Conservation (phyloP, 176 grass and related monocot genomes). For the Poa pratensis region DNA sequence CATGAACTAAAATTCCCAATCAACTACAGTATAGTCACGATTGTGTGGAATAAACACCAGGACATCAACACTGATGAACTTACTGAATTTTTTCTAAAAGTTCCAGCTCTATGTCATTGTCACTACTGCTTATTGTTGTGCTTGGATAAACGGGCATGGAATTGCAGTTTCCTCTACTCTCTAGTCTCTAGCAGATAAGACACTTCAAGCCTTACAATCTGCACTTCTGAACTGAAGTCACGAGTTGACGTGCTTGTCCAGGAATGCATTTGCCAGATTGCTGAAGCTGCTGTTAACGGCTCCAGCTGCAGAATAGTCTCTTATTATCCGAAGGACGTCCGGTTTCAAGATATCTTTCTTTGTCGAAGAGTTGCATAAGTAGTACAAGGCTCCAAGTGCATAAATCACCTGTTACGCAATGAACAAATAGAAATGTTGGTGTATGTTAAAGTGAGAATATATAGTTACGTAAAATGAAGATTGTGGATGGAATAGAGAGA, state of each 20-base stretch:
- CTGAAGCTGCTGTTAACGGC: conserved; percentile 53
- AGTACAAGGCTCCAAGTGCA: conserved; percentile 85
- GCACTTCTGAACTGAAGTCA: conserved; percentile 33
- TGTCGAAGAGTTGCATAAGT: conserved; percentile 59
- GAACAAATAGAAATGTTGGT: conserved; percentile 7
- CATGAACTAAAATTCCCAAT: neutral
- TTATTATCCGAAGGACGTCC: conserved; percentile 55
- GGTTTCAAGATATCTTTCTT: conserved; percentile 86
- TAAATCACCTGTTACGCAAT: conserved; percentile 64
- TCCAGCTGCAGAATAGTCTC: conserved; percentile 61
- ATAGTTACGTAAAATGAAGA: neutral
- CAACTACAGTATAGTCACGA: neutral
- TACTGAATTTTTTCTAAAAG: neutral
- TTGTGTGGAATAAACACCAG: neutral
- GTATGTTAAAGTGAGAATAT: neutral
- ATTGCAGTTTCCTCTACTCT: neutral
- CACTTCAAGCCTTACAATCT: neutral
- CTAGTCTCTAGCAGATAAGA: neutral
- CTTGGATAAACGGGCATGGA: neutral
- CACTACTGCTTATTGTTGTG: neutral
- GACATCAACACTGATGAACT: neutral
- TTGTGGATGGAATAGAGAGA: neutral
- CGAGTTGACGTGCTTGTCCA: conserved; percentile 62
- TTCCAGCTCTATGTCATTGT: neutral
- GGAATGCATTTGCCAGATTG: conserved; percentile 79